Conservation (phyloP, 2,329 filamentous ascomycete species). For the Chrysosphaeria jannelii region DNA sequence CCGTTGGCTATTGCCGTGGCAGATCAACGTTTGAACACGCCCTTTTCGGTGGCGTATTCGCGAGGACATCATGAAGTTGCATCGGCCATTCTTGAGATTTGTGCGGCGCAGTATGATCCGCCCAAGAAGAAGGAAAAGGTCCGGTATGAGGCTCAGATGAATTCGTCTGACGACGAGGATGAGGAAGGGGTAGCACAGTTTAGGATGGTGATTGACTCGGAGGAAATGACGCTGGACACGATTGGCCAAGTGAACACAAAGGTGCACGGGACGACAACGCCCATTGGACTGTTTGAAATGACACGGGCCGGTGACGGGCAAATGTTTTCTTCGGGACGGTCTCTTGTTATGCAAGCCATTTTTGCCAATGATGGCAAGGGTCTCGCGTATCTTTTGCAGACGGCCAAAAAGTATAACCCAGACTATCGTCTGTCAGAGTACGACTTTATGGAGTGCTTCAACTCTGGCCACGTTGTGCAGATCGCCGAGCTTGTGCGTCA, state of each 20-base stretch:
- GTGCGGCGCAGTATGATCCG: constrained; percentile 33
- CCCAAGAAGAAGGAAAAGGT: constrained; percentile 19
- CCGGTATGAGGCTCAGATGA: constrained; percentile 17
- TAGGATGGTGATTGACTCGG: constrained; percentile 27
- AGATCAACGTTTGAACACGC: constrained; percentile 20
- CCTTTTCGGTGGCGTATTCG: constrained; percentile 38
- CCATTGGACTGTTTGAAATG: neutral
- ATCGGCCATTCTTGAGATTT: constrained; percentile 36
- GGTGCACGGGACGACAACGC: constrained; percentile 25
- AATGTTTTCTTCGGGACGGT: too few relatives aligned
- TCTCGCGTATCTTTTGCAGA: constrained; percentile 25
- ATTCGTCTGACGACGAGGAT: constrained; percentile 11
- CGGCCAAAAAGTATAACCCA: constrained; percentile 16
- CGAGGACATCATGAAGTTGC: constrained; percentile 34
- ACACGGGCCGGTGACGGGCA: too few relatives aligned
- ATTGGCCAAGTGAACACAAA: constrained; percentile 37
- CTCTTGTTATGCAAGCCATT: too few relatives aligned
- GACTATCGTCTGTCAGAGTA: too few relatives aligned
- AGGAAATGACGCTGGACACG: constrained; percentile 45
- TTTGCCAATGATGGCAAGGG: constrained; percentile 22
- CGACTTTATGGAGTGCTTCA: constrained; percentile 15
- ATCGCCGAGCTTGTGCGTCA: constrained; percentile 32
- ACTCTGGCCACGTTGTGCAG: constrained; percentile 20
- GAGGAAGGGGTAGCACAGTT: constrained; percentile 11
- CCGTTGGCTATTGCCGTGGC: constrained; percentile 32